These are phyloP conservation scores for Thuidium tamariscinum DNA, from an alignment of 225 moss, liverwort and hornwort genomes.

Conservation along the genomic window DNA sequence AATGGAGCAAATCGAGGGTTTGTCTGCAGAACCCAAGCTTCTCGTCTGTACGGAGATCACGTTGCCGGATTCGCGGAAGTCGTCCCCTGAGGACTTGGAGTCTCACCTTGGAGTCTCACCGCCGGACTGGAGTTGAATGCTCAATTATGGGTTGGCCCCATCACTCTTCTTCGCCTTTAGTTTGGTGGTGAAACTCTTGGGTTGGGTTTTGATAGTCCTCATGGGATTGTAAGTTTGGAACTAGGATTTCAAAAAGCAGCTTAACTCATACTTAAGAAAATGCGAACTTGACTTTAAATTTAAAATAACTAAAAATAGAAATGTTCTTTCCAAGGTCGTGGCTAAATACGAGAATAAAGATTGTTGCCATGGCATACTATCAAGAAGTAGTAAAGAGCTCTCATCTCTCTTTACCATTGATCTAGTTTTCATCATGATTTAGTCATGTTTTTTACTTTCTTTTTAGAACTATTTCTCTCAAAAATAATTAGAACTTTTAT, in stretches of 20 bases:
- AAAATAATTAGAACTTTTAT: not conserved
- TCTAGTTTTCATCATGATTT: not conserved
- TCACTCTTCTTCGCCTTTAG: not conserved
- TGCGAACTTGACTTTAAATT: not conserved
- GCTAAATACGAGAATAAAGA: not conserved
- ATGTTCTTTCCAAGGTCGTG: too few species aligned
- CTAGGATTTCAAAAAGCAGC: fast-evolving
- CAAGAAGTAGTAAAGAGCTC: not conserved
- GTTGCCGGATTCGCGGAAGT: not conserved
- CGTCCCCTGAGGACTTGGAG: not conserved
- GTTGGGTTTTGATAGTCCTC: not conserved
- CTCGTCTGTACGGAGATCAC: not conserved
- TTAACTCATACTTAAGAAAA: not conserved
- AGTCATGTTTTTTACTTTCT: not conserved
- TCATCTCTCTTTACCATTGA: fast-evolving
- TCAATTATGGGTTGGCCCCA: not conserved
- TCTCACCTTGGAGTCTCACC: too few species aligned
- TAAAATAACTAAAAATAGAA: too few species aligned
- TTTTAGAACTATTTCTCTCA: not conserved
- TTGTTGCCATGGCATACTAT: not conserved
- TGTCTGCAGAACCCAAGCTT: not conserved
- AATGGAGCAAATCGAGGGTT: not conserved
- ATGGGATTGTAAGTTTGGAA: not conserved
- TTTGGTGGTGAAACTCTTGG: too few species aligned
- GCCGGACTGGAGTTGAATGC: not conserved